Evolutionary conservation across 345 rosid species (phyloP), one percentile per base, ranked within the genome.

Genomic region (Firmiana major): DNA sequence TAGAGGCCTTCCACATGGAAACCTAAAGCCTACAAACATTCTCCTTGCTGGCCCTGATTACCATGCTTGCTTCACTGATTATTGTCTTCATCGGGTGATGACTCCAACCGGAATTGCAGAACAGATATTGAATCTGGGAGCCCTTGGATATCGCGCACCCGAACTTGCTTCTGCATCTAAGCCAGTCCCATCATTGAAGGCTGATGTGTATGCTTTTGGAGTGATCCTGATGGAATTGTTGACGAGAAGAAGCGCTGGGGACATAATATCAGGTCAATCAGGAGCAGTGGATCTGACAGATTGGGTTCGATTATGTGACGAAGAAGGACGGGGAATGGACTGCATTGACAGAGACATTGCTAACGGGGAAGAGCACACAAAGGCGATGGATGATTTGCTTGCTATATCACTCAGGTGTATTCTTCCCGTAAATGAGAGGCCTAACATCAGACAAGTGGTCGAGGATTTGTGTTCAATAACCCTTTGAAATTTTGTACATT

Each of bases 181-280:
- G 78, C 94, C 97, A 0, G 40, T 70, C 49, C 94, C 92, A 0
- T 90, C 99, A 3, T 80, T 84, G 15, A 95, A 92, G 81, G 91
- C 93, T 2, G 99, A 95, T 71, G 93, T 95, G 5, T 95, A 93
- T 38, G 87, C 97, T 17, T 84, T 95, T 11, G 99, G 99, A 22
- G 99, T 95, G 73, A 92, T 95, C 64, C 75, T 95, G 64, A 88
- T 95, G 99, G 99, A 93, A 83, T 81, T 95, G 78, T 81, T 95
- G 75, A 95, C 98, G 5, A 84, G 96, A 84, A 86, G 94, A 77
- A 91, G 99, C 19, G 99, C 99, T 0, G 96, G 99, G 21, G 99
- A 95, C 83, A 95, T 95, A 79, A 93, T 95, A 75, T 95, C 97
- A 2, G 99, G 99, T 54, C 98, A 92, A 65, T 88, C 98, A 2